Base-by-base conservation (phyloP, 352 stramenopile species). In the Pythium brachiatum region DNA sequence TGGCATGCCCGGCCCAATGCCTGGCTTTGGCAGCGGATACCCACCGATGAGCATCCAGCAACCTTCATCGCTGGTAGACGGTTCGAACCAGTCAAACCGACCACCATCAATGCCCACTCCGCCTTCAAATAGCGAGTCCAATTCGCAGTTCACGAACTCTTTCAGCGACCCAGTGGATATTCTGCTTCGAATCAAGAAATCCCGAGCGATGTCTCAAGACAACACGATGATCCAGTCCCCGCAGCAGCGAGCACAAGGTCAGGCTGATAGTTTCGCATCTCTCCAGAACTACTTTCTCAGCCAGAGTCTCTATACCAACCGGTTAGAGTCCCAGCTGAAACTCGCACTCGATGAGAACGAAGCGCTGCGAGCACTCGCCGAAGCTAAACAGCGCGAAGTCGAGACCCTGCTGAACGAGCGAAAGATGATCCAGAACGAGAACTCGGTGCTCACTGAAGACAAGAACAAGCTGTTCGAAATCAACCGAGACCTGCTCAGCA, bases 391-490 rank as follows among this genome's bases (percentile, higher is more conserved):
- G 23, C 76, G 75, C 31, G 78, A 91, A 61, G 56, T 89, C 18
- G 76, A 89, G 29, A 53, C 57, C 9, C 51, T 89, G 7, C 67
- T 85, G 32, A 66, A 72, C 53, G 78, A 88, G 25, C 69, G 74
- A n/a, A 88, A 88, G 52, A 62, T 73, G 48, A 66, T 91, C 23
- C 78, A 89, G 62, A 74, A 88, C 44, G 82, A 89, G 64, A 91
- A 89, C 53, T 63, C 70, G 2, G 78, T 89, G 23, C 68, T 91
- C 41, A 66, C 79, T 0, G 79, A 89, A 38, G 80, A 88, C 69
- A 89, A 91, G 63, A 88, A 83, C 71, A 91, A 91, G 70, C 60
- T 91, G 16, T 88, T 88, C 52, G 79, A 89, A 64, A 88, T 91
- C 53, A 91, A 91, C 62, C 75, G 78, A 52, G 80, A 88, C 64